Base-by-base conservation (phyloP, 805 yeast species). In the Brettanomyces custersianus region DNA sequence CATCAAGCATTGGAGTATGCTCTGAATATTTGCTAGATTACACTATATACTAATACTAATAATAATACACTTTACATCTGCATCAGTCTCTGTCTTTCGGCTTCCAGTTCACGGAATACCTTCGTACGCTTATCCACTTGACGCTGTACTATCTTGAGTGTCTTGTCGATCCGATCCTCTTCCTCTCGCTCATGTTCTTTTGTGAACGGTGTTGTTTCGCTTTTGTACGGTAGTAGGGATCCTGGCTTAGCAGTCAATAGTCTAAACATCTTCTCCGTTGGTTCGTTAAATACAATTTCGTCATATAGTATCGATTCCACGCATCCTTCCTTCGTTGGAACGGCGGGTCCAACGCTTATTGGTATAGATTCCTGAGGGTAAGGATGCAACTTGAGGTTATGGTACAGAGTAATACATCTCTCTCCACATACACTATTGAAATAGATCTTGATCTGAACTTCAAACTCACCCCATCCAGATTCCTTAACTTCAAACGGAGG, bases 381-480 rank as follows among this genome's bases (percentile, higher is more conserved):
- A 0, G 97, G 96, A 62, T 92, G 98, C 23, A 92, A 67, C 55
- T 88, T 85, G 47, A 92, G 63, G 44, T 84, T 95, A 54, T 92
- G 98, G 52, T 86, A 84, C 34, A 92, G 65, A 29, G 78, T 81
- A 32, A 92, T 62, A 57, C 82, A 79, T 63, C 92, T 92, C 53
- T 92, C 98, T 46, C 78, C 80, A 12, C 94, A 80, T 21, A 84
- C 94, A n/a, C 79, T 70, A 26, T 77, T 79, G 57, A 92, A 92
- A 55, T 79, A 88, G 13, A 92, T 74, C 53, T 88, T 84, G 37
- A 92, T 78, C 25, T 83, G 74, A 42, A 92, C 81, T 52, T 92
- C 99, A 59, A 92, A 92, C 57, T 92, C 99, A 46, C 99, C 99
- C 99, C 99, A 92, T 0, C 99, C 99, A 0, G 97, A 84, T 52